Percentiles rank a stretch among this genome's conserved stretches.
These are phyloP conservation scores for Xylaria sp. DNA, from an alignment of 2,329 filamentous ascomycete genomes.

Conservation along the genomic window DNA sequence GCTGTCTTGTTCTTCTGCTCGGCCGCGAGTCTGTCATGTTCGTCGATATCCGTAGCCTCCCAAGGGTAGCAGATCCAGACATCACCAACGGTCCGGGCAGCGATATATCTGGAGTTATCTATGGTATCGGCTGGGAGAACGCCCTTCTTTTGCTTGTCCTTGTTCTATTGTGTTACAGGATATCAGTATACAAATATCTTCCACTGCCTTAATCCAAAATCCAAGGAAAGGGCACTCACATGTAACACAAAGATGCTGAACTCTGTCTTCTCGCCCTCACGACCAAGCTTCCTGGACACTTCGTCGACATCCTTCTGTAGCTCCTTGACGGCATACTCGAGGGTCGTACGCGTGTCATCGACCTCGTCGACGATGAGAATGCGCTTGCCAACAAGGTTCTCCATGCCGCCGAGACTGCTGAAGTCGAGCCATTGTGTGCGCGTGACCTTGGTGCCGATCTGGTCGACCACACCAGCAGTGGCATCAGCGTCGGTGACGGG, in stretches of 20 bases:
- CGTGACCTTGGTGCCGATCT: conserved; percentile 90
- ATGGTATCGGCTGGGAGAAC: conserved; percentile 81
- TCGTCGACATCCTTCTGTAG: conserved; percentile 88
- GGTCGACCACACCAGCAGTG: conserved; percentile 70
- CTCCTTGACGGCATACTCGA: conserved; percentile 83
- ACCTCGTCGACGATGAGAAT: conserved; percentile 89
- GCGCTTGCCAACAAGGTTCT: conserved; percentile 82
- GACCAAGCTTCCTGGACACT: conserved; percentile 78
- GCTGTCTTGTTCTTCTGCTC: conserved; percentile 52
- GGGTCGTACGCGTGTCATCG: conserved; percentile 81
- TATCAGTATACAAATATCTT: conserved; percentile 11
- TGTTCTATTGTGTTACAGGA: conserved; percentile 70
- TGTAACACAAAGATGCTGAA: conserved; percentile 97
- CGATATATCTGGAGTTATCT: conserved; percentile 77
- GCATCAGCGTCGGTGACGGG: conserved; percentile 61
- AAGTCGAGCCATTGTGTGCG: conserved; percentile 98
- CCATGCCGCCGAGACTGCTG: conserved; percentile 72
- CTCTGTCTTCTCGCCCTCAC: conserved; percentile 77
- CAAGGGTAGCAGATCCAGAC: conserved; percentile 99
- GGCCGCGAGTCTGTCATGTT: conserved; percentile 80
- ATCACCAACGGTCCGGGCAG: conserved; percentile 88
- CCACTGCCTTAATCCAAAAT: not conserved
- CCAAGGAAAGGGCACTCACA: conserved; percentile 60
- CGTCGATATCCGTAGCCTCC: conserved; percentile 94
- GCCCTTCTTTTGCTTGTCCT: conserved; percentile 97